phyloP scores from a whole-genome alignment of 2,329 filamentous ascomycete species.

The Paradendryphiella salina region DNA sequence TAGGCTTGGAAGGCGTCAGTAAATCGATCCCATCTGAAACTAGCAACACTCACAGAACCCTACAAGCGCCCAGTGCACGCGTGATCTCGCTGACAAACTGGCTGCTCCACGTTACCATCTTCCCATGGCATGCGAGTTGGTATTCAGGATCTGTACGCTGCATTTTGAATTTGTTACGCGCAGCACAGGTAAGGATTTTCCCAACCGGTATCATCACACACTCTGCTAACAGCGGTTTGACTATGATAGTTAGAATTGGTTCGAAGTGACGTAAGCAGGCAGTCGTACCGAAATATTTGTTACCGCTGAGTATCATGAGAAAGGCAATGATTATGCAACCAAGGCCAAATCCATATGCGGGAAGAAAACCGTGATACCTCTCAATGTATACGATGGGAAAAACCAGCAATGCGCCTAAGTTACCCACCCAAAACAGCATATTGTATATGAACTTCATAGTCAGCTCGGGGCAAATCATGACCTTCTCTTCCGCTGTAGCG shows the following conservation, averaged over 20 bases:
- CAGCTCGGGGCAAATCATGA: constrained; percentile 40
- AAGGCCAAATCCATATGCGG: constrained; percentile 64
- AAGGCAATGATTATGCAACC: constrained; percentile 66
- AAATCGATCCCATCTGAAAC: too few species aligned
- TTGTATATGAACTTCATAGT: constrained; percentile 49
- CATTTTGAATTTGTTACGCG: constrained; percentile 35
- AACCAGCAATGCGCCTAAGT: constrained; percentile 69
- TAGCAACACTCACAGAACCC: constrained; percentile 25
- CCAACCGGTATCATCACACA: constrained; percentile 33
- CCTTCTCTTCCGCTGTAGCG: constrained; percentile 35
- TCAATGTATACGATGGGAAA: constrained; percentile 69
- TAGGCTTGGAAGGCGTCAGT: constrained; percentile 12
- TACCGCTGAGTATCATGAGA: constrained; percentile 53
- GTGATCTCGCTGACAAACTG: constrained; percentile 35
- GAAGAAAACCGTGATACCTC: constrained; percentile 67
- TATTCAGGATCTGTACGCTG: constrained; percentile 30
- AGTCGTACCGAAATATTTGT: constrained; percentile 3
- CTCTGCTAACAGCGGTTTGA: constrained; percentile 22
- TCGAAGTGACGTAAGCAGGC: not conserved
- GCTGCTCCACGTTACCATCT: constrained; percentile 32
- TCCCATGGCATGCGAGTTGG: constrained; percentile 25
- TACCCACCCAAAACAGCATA: constrained; percentile 52
- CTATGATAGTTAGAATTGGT: constrained; percentile 1
- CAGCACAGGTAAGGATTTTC: constrained; percentile 33
- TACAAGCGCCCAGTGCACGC: constrained; percentile 38